Conservation (phyloP, 2,329 filamentous ascomycete species). For the Curvularia lunata region DNA sequence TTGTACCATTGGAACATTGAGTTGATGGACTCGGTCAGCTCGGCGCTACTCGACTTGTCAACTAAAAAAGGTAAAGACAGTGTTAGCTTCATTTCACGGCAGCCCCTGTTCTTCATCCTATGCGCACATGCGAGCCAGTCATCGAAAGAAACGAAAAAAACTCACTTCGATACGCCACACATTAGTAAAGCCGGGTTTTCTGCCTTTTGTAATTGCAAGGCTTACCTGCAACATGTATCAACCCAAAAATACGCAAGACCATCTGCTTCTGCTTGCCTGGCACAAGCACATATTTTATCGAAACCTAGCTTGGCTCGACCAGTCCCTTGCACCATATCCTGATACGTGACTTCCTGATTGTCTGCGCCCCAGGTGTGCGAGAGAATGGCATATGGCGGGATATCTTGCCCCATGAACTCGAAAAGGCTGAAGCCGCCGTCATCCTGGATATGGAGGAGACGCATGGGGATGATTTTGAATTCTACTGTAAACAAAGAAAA, state of each 20-base stretch:
- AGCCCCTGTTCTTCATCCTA: no score
- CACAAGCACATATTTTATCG: slow-evolving; percentile 22
- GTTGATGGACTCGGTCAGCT: slow-evolving; percentile 23
- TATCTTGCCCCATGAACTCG: background rate
- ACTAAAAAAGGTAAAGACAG: slow-evolving; percentile 1
- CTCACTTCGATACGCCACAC: background rate
- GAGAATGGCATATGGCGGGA: slow-evolving; percentile 24
- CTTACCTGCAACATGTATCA: slow-evolving; percentile 25
- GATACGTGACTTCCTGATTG: slow-evolving; percentile 21
- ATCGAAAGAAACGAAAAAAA: background rate
- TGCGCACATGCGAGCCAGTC: background rate
- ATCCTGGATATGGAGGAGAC: slow-evolving; percentile 17
- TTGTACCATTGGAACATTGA: slow-evolving; percentile 27
- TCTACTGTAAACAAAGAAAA: background rate
- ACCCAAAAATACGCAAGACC: slow-evolving; percentile 22
- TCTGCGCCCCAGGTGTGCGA: slow-evolving; percentile 23
- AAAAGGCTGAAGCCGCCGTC: slow-evolving; percentile 14
- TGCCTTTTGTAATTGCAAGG: background rate
- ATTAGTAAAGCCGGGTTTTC: background rate
- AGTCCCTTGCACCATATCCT: slow-evolving; percentile 6
- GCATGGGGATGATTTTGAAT: slow-evolving; percentile 10
- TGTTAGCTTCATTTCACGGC: background rate
- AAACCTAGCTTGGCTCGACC: slow-evolving; percentile 11
- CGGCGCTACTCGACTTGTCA: slow-evolving; percentile 18
- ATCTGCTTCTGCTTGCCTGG: slow-evolving; percentile 16